Evolutionary conservation across 331 rosid species (phyloP).

Genomic region (Saraca asoca): DNA sequence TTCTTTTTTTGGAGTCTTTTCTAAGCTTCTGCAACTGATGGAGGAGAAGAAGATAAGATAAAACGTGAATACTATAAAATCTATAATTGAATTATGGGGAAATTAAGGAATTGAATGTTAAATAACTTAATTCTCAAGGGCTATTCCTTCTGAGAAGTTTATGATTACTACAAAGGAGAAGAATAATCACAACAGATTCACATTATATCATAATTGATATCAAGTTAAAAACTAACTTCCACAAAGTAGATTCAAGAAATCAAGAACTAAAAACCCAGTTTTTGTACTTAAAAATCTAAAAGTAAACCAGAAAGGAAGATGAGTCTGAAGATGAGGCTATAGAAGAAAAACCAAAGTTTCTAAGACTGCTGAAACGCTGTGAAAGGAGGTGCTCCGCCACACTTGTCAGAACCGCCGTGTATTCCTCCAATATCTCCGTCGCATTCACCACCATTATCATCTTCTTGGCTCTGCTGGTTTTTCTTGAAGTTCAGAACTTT

Average conservation of each 20-base stretch:
- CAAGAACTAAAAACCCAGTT: conserved; percentile 28
- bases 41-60: background rate
- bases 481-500: conserved; percentile 13
- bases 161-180: conserved; percentile 19
- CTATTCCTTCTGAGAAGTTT: background rate
- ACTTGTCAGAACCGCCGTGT: conserved; percentile 48
- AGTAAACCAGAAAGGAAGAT: conserved; percentile 57
- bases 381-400: conserved; percentile 47
- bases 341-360: conserved; percentile 41
- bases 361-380: conserved; percentile 31
- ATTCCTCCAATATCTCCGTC: conserved; percentile 60
- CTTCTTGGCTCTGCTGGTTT: conserved; percentile 26
- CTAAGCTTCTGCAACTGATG: conserved; percentile 20
- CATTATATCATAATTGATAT: background rate
- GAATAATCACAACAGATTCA: conserved; percentile 17
- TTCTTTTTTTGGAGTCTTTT: background rate
- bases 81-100: background rate
- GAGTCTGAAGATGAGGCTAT: conserved; percentile 40
- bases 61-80: conserved; percentile 3
- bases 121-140: background rate
- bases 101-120: conserved; percentile 1
- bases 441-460: conserved; percentile 67
- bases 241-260: conserved; percentile 1
- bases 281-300: conserved; percentile 31
- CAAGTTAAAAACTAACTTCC: background rate